Conservation (phyloP, 805 yeast genomes). For the Yarrowia bubula region DNA sequence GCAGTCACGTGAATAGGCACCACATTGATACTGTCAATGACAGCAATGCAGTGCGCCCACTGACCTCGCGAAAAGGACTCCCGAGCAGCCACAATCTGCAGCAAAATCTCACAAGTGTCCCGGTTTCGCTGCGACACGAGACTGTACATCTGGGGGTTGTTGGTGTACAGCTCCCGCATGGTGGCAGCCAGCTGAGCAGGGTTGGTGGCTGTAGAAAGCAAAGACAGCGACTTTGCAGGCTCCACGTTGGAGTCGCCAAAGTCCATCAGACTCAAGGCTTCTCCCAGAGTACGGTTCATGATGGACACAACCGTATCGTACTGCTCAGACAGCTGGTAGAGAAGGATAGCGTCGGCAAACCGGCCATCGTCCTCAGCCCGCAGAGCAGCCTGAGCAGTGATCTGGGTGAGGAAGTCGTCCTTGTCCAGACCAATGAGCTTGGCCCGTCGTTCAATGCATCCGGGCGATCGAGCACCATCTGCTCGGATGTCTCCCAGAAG, state of each 20-base stretch:
- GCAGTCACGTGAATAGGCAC: conserved; percentile 55
- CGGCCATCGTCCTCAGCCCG: conserved; percentile 92
- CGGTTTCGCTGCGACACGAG: conserved; percentile 54
- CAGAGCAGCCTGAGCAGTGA: conserved; percentile 80
- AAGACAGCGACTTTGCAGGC: conserved; percentile 50
- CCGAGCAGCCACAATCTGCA: conserved; percentile 68
- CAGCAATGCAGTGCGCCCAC: conserved; percentile 57
- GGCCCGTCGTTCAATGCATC: conserved; percentile 78
- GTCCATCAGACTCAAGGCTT: conserved; percentile 68
- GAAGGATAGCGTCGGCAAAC: conserved; percentile 73
- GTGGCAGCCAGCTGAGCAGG: conserved; percentile 43
- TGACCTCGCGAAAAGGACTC: conserved; percentile 54
- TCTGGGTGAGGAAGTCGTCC: conserved; percentile 60
- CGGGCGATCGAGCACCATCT: conserved; percentile 76
- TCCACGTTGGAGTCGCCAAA: conserved; percentile 35
- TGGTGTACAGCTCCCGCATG: conserved; percentile 44
- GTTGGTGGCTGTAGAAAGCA: conserved; percentile 38
- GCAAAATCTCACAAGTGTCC: conserved; percentile 61
- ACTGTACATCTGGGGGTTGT: conserved; percentile 59
- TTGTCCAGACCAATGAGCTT: conserved; percentile 60
- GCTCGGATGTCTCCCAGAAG: conserved; percentile 79
- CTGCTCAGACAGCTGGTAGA: conserved; percentile 87
- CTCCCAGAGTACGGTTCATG: conserved; percentile 75
- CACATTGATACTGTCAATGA: conserved; percentile 58
- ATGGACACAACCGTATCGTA: conserved; percentile 74